Evolutionary conservation across 768 basidiomycete species (phyloP), one percentile per base, ranked within the genome.

Genomic region (Auricularia sp.): DNA sequence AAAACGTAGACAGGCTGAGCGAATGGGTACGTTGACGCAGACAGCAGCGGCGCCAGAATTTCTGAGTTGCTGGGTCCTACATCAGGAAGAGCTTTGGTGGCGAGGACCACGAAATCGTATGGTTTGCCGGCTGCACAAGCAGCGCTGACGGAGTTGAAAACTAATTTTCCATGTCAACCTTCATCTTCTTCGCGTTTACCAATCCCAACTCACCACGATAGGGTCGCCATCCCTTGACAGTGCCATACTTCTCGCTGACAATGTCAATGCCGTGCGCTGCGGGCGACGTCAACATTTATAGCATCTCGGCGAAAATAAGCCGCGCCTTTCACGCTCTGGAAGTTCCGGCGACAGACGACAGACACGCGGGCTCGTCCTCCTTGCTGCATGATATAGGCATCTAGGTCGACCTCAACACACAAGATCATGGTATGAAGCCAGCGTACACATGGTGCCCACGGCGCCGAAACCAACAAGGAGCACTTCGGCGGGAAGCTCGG

Each of bases 11-110:
- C 81, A 1, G 86, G 86, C 68, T 86, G 84, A 3, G 77, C 67
- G 74, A 85, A 84, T 29, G 80, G 75, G 47, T 51, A 51, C 18
- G 39, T 42, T 14, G 47, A 51, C 1, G 74, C 54, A 3, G 79
- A 78, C 56, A 91, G 72, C 44, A 90, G 72, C 5, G 86, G 82
- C 6, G 77, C 76, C 29, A 92, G 78, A 7, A 91, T 72, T 3
- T 75, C 71, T 0, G 88, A 76, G 5, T 86, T 89, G 6, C 21
- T 51, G 11, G 79, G 81, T 1, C 75, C 70, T 10, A 88, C 70
- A 69, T 92, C 89, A 3, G 89, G 89, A 18, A 90, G 74, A 3
- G 85, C 84, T 71, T 92, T 92, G 1, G 87, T 89, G 3, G 85
- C 79, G 59, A 90, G 71, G 36, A 92, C 73, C 4, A 89, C 87